These are phyloP conservation scores for Ogataea parapolymorpha DNA, from an alignment of 805 yeast species.

Conservation along the genomic window DNA sequence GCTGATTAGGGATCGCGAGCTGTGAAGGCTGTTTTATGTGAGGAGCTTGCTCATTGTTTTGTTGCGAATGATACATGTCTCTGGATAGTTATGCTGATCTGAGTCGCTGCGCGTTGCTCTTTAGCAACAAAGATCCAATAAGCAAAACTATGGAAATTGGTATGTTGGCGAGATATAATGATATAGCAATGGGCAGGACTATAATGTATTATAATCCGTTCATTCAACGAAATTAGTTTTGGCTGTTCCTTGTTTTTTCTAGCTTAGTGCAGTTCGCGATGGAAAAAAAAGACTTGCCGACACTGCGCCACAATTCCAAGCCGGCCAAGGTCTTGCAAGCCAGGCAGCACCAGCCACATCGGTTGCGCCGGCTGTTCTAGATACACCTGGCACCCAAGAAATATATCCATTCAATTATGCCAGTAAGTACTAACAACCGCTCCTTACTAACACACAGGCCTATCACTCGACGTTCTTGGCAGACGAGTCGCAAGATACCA, in stretches of 20 bases:
- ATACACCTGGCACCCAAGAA: slow-evolving; percentile 4
- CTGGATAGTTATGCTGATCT: background rate
- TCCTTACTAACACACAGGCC: slow-evolving; percentile 39
- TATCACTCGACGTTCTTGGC: slow-evolving; percentile 76
- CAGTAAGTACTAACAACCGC: slow-evolving; percentile 11
- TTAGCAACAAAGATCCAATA: slow-evolving; percentile 1
- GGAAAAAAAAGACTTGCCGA: background rate
- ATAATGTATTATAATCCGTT: slow-evolving; percentile 8
- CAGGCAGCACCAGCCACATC: slow-evolving; percentile 1
- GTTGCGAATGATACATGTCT: slow-evolving; percentile 9
- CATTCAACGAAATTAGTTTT: slow-evolving; percentile 6
- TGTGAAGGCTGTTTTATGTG: slow-evolving; percentile 1
- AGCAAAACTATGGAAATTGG: background rate
- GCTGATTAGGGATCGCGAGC: slow-evolving; percentile 1
- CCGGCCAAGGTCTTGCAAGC: background rate
- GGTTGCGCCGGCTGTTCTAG: background rate
- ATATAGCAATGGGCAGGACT: slow-evolving; percentile 3
- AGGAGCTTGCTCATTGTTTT: slow-evolving; percentile 1
- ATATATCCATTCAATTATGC: slow-evolving; percentile 7
- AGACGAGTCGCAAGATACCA: slow-evolving; percentile 53
- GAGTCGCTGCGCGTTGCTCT: slow-evolving; percentile 1
- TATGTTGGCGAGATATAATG: background rate
- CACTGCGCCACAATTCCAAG: background rate
- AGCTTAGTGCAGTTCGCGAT: slow-evolving; percentile 8
- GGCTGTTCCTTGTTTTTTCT: slow-evolving; percentile 8